A percentile compares a stretch with the other conserved stretches of the same genome.
These are phyloP conservation scores for Mycena epipterygia DNA, from an alignment of 768 basidiomycete genomes.

Conservation along the genomic window DNA sequence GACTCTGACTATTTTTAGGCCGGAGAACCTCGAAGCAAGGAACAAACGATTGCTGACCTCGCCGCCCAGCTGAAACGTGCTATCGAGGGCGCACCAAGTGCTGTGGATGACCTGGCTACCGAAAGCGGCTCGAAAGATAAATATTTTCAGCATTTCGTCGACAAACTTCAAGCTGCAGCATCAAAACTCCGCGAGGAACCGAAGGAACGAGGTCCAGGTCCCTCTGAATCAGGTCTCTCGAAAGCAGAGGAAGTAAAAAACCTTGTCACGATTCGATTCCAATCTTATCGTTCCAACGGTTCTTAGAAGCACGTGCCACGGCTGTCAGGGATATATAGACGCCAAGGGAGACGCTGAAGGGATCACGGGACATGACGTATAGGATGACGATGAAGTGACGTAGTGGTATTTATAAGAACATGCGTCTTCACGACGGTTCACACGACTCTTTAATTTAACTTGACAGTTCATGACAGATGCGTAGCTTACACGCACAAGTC, in stretches of 20 bases:
- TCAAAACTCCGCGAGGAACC: slow-evolving; percentile 11
- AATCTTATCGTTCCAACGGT: too few species aligned
- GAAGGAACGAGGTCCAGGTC: not conserved
- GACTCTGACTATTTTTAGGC: not conserved
- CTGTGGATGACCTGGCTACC: slow-evolving; percentile 12
- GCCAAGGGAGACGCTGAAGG: too few species aligned
- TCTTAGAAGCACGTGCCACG: too few species aligned
- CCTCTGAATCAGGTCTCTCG: not conserved
- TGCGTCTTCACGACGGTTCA: too few species aligned
- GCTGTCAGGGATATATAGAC: too few species aligned
- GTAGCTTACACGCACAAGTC: too few species aligned
- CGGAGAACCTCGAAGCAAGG: not conserved
- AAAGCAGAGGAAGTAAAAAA: slow-evolving; percentile 2
- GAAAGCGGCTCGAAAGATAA: slow-evolving; percentile 19
- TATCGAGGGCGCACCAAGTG: slow-evolving; percentile 2
- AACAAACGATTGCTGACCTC: slow-evolving; percentile 1
- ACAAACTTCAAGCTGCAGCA: slow-evolving; percentile 7
- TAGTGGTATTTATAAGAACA: too few species aligned
- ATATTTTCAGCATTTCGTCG: slow-evolving; percentile 7
- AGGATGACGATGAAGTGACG: too few species aligned
- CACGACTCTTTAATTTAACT: too few species aligned
- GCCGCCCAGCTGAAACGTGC: slow-evolving; percentile 7
- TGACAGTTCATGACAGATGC: too few species aligned
- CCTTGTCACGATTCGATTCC: too few species aligned
- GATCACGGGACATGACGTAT: too few species aligned